Evolutionary conservation across 495 filamentous ascomycete species (phyloP).

Genomic region (Xylaria castorea): DNA sequence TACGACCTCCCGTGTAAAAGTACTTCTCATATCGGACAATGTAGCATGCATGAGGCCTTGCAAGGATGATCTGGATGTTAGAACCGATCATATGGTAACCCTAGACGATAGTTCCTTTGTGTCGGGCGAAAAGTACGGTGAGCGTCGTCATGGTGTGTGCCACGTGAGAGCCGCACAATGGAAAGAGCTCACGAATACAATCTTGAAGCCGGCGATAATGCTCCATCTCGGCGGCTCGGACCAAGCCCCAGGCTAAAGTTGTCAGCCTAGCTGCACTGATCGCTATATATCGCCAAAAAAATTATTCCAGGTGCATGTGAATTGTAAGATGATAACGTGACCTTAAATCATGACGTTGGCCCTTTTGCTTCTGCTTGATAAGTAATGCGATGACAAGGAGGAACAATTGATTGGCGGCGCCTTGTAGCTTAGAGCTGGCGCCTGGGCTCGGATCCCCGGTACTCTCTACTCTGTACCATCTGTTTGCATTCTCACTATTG

Average conservation of each 20-base stretch:
- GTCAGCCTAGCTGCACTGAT: background rate
- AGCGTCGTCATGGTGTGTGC: background rate
- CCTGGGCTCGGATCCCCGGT: background rate
- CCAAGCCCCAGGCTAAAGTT: background rate
- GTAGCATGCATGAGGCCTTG: constrained; percentile 13
- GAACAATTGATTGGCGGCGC: background rate
- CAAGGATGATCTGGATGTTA: background rate
- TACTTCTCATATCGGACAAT: constrained; percentile 5
- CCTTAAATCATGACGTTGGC: background rate
- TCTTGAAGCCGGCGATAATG: background rate
- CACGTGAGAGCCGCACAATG: background rate
- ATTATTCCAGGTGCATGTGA: background rate
- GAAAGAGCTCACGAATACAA: constrained; percentile 6
- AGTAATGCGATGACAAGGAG: background rate
- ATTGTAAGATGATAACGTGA: background rate
- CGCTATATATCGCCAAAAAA: background rate
- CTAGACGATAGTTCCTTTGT: background rate
- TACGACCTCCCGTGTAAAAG: background rate
- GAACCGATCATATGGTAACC: background rate
- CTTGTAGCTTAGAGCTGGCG: background rate
- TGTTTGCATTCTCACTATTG: background rate
- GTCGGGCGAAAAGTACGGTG: background rate
- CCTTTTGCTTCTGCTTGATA: background rate
- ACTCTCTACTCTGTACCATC: background rate
- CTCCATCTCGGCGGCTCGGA: background rate